Base-by-base conservation (phyloP, 345 rosid species). In the Salix caprea region DNA sequence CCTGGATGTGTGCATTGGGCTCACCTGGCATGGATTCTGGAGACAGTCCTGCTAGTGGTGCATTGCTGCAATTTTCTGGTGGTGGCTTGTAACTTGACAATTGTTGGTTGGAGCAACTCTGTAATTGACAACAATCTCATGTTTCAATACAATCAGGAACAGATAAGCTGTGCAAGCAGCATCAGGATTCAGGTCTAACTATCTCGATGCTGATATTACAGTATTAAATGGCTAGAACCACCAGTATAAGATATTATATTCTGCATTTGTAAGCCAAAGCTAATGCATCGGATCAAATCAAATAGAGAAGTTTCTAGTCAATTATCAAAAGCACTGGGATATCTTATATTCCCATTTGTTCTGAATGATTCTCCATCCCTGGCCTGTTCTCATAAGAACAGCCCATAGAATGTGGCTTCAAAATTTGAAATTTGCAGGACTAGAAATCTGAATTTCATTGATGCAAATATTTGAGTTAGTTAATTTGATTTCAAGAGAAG, bases 61-160 rank as follows among this genome's bases (percentile, higher is more conserved):
- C 42, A 9, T 5, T 65, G 16, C 75, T 58, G 11, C 72, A 52
- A 52, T 70, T 71, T 50, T 70, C 78, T 39, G 62, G 7, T 28
- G 61, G 42, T 28, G 50, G 7, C 12, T 14, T 21, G 15, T 28
- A 10, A 16, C 72, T 65, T 34, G 77, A 66, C 46, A 75, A 71
- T 24, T 64, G 75, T 19, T 70, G 72, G 60, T 70, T 58, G 16
- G n/a, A 69, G 14, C 42, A 40, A 42, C 70, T 56, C 84, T 74
- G 81, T 64, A 65, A 74, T 56, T 23, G 67, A 42, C 18, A 50
- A 48, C 14, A 4, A 58, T 32, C 54, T 21, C 28, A 24, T 42
- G 52, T 19, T 50, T 50, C 56, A 50, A 50, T 15, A 50, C 56
- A 15, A 50, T 4, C 21, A 50, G 21, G 18, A 50, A 50, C 62